These are phyloP conservation scores for Corymbia citriodora DNA, from an alignment of 441 rosid species.

Conservation along the genomic window DNA sequence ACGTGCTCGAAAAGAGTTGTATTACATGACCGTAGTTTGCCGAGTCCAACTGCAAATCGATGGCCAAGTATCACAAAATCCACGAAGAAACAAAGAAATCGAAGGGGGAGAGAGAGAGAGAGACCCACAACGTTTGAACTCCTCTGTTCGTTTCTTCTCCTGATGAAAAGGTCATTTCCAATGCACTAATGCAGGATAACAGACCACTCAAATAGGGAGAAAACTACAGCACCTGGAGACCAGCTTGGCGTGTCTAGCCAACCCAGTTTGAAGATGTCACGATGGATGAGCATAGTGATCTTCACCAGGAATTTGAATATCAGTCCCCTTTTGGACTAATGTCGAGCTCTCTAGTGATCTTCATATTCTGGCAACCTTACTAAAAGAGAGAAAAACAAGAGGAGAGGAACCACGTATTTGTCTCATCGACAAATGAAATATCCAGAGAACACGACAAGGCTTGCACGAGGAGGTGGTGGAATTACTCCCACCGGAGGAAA, in stretches of 20 bases:
- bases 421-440: background rate
- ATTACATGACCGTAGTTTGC: background rate
- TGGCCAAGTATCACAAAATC: background rate
- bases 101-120: background rate
- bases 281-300: background rate
- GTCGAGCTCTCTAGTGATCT: background rate
- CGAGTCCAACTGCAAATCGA: background rate
- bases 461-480: background rate
- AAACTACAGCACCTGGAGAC: background rate
- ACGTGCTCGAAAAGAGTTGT: no score
- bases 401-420: background rate
- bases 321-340: background rate
- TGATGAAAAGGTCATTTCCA: background rate
- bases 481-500: background rate
- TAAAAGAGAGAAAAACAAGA: background rate
- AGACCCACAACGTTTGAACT: background rate
- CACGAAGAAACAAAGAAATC: background rate
- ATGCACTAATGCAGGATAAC: background rate
- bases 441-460: background rate
- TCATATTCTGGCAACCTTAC: background rate
- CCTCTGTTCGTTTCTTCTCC: background rate
- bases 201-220: background rate
- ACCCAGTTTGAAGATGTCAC: background rate
- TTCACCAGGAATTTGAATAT: background rate
- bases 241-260: background rate